Evolutionary conservation across 2,329 filamentous ascomycete species (phyloP).

Genomic region (Fusarium sp.): DNA sequence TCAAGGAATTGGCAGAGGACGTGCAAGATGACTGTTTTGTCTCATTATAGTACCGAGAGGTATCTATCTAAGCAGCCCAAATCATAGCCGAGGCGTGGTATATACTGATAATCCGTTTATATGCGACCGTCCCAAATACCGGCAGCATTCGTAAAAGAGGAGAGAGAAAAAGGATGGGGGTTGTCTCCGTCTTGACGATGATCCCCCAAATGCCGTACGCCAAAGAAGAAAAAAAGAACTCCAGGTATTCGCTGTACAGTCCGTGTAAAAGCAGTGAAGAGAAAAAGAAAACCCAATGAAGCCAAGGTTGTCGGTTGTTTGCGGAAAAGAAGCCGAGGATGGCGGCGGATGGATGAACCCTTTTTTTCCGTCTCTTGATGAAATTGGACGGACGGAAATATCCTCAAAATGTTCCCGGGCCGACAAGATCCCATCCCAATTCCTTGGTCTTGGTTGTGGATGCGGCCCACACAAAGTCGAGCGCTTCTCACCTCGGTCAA

Average conservation of each 20-base stretch:
- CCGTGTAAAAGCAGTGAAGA: neutral
- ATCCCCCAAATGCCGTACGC: constrained; percentile 11
- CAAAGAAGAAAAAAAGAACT: constrained; percentile 11
- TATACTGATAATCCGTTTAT: constrained; percentile 27
- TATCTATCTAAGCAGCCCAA: constrained; percentile 24
- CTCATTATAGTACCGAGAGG: constrained; percentile 21
- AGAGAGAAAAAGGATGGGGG: constrained; percentile 4
- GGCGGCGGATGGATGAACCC: constrained; percentile 4
- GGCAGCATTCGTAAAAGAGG: constrained; percentile 10
- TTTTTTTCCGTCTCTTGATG: constrained; percentile 1
- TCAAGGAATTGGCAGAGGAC: neutral
- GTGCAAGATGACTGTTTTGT: constrained; percentile 17
- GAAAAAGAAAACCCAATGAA: neutral
- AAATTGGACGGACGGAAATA: constrained; percentile 17
- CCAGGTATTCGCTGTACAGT: constrained; percentile 27
- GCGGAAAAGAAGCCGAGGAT: constrained; percentile 22
- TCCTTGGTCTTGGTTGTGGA: constrained; percentile 17
- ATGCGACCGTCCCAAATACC: constrained; percentile 11
- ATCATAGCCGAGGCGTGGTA: constrained; percentile 21
- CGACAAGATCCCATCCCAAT: constrained; percentile 8
- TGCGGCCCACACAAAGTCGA: constrained; percentile 26
- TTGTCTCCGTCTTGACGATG: constrained; percentile 15
- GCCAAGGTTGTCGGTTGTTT: constrained; percentile 10
- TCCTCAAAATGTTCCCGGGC: constrained; percentile 2
- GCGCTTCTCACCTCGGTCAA: constrained; percentile 15